Base-by-base conservation (phyloP, 1,284 basidiomycete species). In the Puccinia horiana region DNA sequence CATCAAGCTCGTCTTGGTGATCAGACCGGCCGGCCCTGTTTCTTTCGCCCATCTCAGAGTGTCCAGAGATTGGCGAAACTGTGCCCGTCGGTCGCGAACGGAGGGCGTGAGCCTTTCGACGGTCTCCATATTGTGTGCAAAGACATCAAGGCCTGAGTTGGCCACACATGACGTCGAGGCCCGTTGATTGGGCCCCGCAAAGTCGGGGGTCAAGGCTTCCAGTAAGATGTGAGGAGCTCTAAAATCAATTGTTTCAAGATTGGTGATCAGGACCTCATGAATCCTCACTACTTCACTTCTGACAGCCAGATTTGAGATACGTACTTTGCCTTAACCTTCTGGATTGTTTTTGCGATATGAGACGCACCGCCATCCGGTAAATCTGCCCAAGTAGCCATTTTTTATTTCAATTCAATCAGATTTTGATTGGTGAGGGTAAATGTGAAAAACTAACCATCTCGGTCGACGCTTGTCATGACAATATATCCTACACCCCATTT, bases 1-100 rank as follows among this genome's bases (percentile, higher is more conserved):
- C 97, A 99, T 99, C 84, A 99, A 93, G 85, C 95, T 97, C 4
- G 95, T 98, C 90, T 99, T 99, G 29, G 97, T 99, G 83, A 99
- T 90, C 56, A 93, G 90, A 20, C 94, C 93, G 80, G 92, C 90
- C 76, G 91, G 91, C 88, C 94, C 93, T 0, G 94, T 93, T 49
- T 83, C 80, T 84, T 88, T 88, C 37, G 88, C 88, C 81, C 92
- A 91, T 85, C 92, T 89, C 14, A 99, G 89, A 0, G 98, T 96
- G 83, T 89, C 90, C 82, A 99, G 88, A 87, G 93, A 95, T 87
- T 95, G 95, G 65, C 93, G 89, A 89, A 98, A 99, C 37, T 92
- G 93, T 16, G 97, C 97, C 54, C 96, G 91, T 35, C 95, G 92
- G 87, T 99, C 97, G 47, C 97, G 93, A 8, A 99, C 97, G 84